These are phyloP conservation scores for Bromus sterilis DNA, from an alignment of 176 grass and related monocot species.

Conservation along the genomic window DNA sequence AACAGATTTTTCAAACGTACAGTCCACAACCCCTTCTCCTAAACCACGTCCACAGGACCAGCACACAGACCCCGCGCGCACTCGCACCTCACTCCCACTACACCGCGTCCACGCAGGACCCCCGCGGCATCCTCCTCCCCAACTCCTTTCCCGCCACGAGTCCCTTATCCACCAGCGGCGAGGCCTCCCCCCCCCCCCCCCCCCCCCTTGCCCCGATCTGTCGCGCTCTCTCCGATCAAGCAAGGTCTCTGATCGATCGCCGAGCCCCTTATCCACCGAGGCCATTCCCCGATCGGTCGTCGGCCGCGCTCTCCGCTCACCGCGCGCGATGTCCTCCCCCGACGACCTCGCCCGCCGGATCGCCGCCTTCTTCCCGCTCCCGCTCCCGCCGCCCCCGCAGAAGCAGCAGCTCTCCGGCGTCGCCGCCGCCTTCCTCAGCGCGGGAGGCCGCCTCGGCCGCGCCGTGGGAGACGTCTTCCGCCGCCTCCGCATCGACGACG, in stretches of 20 bases:
- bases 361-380: conserved; percentile 16
- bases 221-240: too few species aligned
- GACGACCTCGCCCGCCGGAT: conserved; percentile 18
- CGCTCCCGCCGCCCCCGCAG: conserved; percentile 12
- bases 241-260: too few species aligned
- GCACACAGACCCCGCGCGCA: neutral
- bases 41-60: neutral
- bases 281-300: neutral
- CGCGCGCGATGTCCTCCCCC: neutral
- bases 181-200: neutral
- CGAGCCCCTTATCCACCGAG: conserved; percentile 45
- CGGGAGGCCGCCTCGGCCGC: conserved; percentile 37
- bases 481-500: conserved; percentile 35
- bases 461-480: conserved; percentile 42
- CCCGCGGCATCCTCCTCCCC: neutral
- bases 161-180: conserved; percentile 35
- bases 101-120: neutral
- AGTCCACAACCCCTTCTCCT: neutral
- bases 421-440: conserved; percentile 38
- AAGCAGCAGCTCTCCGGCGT: conserved; percentile 37
- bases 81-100: neutral
- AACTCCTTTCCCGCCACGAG: conserved; percentile 39
- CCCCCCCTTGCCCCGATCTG: too few species aligned
- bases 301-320: neutral
- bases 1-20: neutral